phyloP scores from a whole-genome alignment of 345 rosid genomes.

The Eucalyptus globulus region DNA sequence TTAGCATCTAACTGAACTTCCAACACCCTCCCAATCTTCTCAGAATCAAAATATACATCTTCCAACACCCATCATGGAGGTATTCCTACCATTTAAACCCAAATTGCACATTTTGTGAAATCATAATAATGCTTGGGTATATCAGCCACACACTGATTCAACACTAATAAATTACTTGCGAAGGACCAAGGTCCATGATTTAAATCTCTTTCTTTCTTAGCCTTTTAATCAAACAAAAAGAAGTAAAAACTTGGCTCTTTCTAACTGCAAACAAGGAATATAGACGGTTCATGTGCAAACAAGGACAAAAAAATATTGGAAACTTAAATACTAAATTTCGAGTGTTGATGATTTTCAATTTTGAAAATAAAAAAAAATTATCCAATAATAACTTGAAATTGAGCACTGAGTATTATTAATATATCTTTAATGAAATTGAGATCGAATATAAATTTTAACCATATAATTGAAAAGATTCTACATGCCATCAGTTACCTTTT shows the following conservation, averaged over 20 bases:
- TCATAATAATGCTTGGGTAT: no score
- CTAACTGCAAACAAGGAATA: background rate
- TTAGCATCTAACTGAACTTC: no score
- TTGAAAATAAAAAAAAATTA: background rate
- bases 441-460: background rate
- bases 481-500: background rate
- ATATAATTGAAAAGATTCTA: background rate
- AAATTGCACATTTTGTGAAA: no score
- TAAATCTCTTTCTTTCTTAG: no score
- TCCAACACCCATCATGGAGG: no score
- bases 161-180: no score
- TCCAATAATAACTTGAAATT: background rate
- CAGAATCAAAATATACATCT: no score
- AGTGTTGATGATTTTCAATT: background rate
- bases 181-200: no score
- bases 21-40: no score
- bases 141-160: rapidly evolving
- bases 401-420: background rate
- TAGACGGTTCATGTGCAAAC: background rate
- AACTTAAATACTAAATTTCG: background rate
- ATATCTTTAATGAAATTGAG: background rate
- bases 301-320: background rate
- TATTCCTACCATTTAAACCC: no score
- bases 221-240: rapidly evolving
- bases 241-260: no score